Percentiles rank a stretch among this genome's conserved stretches.
These are phyloP conservation scores for Paulownia fortunei DNA, from an alignment of 257 asterid species.

Conservation along the genomic window DNA sequence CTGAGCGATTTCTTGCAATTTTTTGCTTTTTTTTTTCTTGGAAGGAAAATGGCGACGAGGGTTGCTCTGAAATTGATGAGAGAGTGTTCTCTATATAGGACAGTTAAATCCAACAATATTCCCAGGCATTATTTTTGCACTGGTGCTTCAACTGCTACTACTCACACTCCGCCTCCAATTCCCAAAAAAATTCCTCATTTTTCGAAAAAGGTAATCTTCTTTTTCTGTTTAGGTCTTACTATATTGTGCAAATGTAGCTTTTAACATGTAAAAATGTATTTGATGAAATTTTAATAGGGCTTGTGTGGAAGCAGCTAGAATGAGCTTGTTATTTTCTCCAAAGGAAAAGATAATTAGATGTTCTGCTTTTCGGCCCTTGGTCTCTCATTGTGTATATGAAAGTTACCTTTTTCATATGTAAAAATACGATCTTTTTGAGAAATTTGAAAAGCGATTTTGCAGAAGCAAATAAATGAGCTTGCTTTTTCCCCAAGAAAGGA, in stretches of 20 bases:
- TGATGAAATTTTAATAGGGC: constrained; percentile 9
- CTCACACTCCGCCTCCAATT: constrained; percentile 39
- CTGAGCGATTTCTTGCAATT: constrained; percentile 19
- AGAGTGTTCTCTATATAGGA: constrained; percentile 30
- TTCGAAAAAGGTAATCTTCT: constrained; percentile 45
- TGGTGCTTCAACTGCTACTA: constrained; percentile 34
- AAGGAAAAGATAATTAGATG: background rate
- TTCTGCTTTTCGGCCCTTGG: background rate
- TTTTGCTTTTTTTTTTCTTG: background rate
- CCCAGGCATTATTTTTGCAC: constrained; percentile 36
- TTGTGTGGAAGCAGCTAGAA: background rate
- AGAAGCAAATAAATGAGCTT: constrained; percentile 13
- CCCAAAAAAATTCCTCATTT: constrained; percentile 52
- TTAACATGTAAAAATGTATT: background rate
- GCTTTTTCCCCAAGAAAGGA: constrained; percentile 10
- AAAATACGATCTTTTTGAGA: background rate
- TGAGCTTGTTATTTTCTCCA: background rate
- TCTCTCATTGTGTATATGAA: background rate
- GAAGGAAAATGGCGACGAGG: constrained; percentile 43
- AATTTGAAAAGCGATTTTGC: background rate
- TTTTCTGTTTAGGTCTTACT: background rate
- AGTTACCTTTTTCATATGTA: background rate
- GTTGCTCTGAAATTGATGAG: constrained; percentile 37
- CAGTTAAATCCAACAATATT: constrained; percentile 26
- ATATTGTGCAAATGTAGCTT: background rate